phyloP scores from a whole-genome alignment of 106 monocot genomes.

The Allium cepa region DNA sequence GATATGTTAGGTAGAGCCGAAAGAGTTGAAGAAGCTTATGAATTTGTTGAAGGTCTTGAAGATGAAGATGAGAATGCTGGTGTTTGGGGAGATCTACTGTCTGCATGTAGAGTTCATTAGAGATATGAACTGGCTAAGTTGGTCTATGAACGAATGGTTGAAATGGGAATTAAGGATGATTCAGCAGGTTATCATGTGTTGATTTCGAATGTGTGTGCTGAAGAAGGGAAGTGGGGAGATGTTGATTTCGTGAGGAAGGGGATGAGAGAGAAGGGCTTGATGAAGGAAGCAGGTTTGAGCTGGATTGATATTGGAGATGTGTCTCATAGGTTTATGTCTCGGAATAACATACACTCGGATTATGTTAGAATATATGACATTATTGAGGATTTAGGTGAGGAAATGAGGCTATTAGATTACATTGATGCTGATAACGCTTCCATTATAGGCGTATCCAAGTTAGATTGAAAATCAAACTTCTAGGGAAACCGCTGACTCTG shows the following conservation, averaged over 20 bases:
- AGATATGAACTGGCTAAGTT: slow-evolving; percentile 56
- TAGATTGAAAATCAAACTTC: not conserved
- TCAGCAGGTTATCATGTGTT: slow-evolving; percentile 68
- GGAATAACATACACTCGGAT: slow-evolving; percentile 25
- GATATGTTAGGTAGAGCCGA: slow-evolving; percentile 86
- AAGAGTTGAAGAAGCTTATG: slow-evolving; percentile 80
- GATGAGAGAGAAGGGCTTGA: slow-evolving; percentile 68
- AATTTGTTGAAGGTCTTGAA: slow-evolving; percentile 51
- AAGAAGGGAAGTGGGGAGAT: slow-evolving; percentile 57
- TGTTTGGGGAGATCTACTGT: slow-evolving; percentile 88
- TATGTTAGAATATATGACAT: slow-evolving; percentile 33
- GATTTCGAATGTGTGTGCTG: slow-evolving; percentile 73
- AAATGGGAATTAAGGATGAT: slow-evolving; percentile 32
- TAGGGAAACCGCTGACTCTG: too few species aligned
- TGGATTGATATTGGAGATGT: slow-evolving; percentile 52
- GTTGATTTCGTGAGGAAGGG: slow-evolving; percentile 60
- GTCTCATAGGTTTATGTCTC: slow-evolving; percentile 49
- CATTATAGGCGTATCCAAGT: slow-evolving; percentile 1
- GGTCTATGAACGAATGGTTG: slow-evolving; percentile 50
- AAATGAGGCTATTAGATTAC: slow-evolving; percentile 29
- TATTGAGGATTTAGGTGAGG: slow-evolving; percentile 26
- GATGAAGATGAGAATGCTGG: slow-evolving; percentile 31
- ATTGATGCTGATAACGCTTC: slow-evolving; percentile 3
- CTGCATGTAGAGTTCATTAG: slow-evolving; percentile 70
- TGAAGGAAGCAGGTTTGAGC: slow-evolving; percentile 71